These are phyloP conservation scores for Kappamyces sp. DNA, from an alignment of 192 early-diverging fungal species.

Conservation along the genomic window DNA sequence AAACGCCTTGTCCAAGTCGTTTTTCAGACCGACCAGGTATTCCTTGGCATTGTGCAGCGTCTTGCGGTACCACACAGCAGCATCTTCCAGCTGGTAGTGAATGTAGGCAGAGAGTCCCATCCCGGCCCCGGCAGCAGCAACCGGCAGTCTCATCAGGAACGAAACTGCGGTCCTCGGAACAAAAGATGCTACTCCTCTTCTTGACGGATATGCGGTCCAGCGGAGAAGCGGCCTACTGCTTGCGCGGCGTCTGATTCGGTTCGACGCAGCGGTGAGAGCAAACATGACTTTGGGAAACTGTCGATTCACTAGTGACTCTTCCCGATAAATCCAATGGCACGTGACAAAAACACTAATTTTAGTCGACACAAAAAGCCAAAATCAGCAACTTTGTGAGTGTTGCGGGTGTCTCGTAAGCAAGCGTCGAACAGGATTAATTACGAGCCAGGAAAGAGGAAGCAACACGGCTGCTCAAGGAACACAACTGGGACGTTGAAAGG, in stretches of 20 bases:
- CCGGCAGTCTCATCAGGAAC: slow-evolving; percentile 44
- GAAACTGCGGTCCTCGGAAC: slow-evolving; percentile 9
- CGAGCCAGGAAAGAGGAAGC: background rate
- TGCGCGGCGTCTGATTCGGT: too few relatives aligned
- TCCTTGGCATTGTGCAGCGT: slow-evolving; percentile 26
- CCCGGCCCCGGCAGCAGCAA: slow-evolving; percentile 50
- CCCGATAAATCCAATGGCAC: too few relatives aligned
- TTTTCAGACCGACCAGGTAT: slow-evolving; percentile 10
- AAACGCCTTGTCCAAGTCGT: slow-evolving; percentile 22
- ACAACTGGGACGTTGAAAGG: slow-evolving; percentile 59
- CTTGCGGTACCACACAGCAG: slow-evolving; percentile 39
- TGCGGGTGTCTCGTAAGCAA: too few relatives aligned
- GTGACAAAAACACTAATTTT: too few relatives aligned
- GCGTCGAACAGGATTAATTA: too few relatives aligned
- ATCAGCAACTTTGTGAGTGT: too few relatives aligned
- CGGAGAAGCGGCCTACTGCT: too few relatives aligned
- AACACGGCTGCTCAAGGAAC: background rate
- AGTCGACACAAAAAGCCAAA: too few relatives aligned
- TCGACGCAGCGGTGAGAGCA: too few relatives aligned
- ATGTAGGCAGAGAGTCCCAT: slow-evolving; percentile 55
- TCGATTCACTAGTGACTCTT: too few relatives aligned
- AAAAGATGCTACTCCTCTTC: background rate
- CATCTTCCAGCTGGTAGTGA: slow-evolving; percentile 45
- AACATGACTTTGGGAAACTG: too few relatives aligned
- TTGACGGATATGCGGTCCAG: too few relatives aligned